Percentiles rank a stretch among this genome's conserved stretches.
phyloP scores from a whole-genome alignment of 805 yeast species.

The Kodamaea leandrae region DNA sequence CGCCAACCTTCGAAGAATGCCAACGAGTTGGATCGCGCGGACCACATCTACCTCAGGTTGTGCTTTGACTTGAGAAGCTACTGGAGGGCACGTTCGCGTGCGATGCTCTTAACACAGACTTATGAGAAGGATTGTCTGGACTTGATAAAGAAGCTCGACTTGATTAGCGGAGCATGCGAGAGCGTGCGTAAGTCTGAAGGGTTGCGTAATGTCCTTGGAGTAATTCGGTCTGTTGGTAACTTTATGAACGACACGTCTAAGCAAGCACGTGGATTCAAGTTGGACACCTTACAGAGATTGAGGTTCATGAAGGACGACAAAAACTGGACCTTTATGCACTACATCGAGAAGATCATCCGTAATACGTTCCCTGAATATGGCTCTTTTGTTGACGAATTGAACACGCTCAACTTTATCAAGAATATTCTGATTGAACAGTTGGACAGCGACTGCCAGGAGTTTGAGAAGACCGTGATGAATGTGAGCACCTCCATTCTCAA shows the following conservation, averaged over 20 bases:
- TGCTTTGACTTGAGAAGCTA: slow-evolving; percentile 81
- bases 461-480: slow-evolving; percentile 58
- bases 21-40: slow-evolving; percentile 78
- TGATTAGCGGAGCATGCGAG: slow-evolving; percentile 71
- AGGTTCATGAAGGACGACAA: slow-evolving; percentile 87
- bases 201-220: slow-evolving; percentile 70
- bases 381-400: slow-evolving; percentile 69
- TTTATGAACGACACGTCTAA: slow-evolving; percentile 93
- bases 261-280: slow-evolving; percentile 89
- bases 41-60: slow-evolving; percentile 76
- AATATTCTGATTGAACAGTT: slow-evolving; percentile 83
- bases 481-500: slow-evolving; percentile 70
- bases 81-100: slow-evolving; percentile 91
- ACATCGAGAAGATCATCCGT: slow-evolving; percentile 86
- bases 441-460: slow-evolving; percentile 66
- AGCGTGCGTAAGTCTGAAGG: slow-evolving; percentile 64
- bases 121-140: slow-evolving; percentile 80
- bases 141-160: slow-evolving; percentile 60
- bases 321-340: slow-evolving; percentile 87
- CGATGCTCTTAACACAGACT: slow-evolving; percentile 64
- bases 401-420: slow-evolving; percentile 55
- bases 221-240: slow-evolving; percentile 89
- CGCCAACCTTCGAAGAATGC: slow-evolving; percentile 61
- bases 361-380: slow-evolving; percentile 77
- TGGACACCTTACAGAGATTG: slow-evolving; percentile 84